Conservation (phyloP, 192 early-diverging fungal genomes). For the Cladochytrium replicatum region DNA sequence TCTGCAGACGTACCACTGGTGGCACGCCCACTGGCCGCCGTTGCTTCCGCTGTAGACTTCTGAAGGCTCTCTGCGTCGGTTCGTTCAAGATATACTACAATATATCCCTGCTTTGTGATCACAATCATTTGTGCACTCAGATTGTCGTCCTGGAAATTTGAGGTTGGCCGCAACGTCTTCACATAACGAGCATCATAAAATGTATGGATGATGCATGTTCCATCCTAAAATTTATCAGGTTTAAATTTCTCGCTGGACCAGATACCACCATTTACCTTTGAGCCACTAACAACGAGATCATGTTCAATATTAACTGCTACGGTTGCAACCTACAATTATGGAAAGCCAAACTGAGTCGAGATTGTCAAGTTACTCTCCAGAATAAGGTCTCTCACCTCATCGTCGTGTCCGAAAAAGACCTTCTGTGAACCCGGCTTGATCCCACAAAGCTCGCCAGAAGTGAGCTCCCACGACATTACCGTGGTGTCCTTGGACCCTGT, state of each 20-base stretch:
- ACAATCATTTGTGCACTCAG: conserved; percentile 13
- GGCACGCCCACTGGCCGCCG: no score
- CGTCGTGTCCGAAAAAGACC: conserved; percentile 37
- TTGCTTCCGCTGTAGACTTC: no score
- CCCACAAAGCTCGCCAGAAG: no score
- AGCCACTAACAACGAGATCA: conserved; percentile 34
- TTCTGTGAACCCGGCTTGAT: background rate
- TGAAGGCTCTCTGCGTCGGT: no score
- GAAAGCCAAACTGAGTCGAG: background rate
- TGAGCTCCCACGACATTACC: conserved; percentile 31
- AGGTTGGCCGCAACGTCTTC: conserved; percentile 18
- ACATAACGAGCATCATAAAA: conserved; percentile 24
- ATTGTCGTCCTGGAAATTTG: background rate
- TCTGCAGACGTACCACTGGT: no score
- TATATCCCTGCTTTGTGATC: conserved; percentile 5
- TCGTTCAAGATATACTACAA: conserved; percentile 22
- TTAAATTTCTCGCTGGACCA: background rate
- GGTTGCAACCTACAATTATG: conserved; percentile 14
- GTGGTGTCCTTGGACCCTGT: conserved; percentile 38
- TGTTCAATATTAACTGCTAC: conserved; percentile 27
- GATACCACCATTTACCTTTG: conserved; percentile 9
- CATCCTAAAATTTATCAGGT: conserved; percentile 17
- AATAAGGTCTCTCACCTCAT: conserved; percentile 9
- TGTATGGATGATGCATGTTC: conserved; percentile 35
- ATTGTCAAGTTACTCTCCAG: background rate